A percentile compares a stretch with the other conserved stretches of the same genome.
phyloP scores from a whole-genome alignment of 257 asterid species.

The Apocynum venetum region DNA sequence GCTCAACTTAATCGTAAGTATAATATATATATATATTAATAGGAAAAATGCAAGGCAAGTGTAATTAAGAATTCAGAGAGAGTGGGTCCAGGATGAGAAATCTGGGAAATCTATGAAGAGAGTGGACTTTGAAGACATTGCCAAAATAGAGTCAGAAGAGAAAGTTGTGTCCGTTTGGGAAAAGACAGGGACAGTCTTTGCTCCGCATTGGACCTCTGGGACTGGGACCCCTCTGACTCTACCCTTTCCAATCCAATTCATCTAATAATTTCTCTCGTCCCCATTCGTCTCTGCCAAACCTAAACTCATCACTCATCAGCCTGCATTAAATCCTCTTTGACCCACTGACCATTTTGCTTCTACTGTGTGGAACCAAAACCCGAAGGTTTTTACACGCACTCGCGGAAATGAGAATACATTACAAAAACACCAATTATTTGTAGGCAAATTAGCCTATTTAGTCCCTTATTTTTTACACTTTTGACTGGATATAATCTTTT shows the following conservation, averaged over 20 bases:
- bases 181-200: slow-evolving; percentile 15
- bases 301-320: too few relatives aligned
- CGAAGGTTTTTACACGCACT: too few relatives aligned
- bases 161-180: neutral
- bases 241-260: neutral
- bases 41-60: neutral
- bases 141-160: slow-evolving; percentile 17
- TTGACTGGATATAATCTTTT: too few relatives aligned
- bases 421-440: too few relatives aligned
- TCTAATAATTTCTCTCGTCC: neutral
- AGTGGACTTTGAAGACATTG: slow-evolving; percentile 23
- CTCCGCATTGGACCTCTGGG: neutral
- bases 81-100: neutral
- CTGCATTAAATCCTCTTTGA: slow-evolving; percentile 3
- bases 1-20: neutral
- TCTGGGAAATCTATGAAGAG: neutral
- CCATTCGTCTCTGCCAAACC: neutral
- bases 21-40: neutral
- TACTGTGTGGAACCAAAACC: too few relatives aligned
- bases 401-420: too few relatives aligned
- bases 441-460: too few relatives aligned
- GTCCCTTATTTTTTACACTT: too few relatives aligned
- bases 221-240: neutral
- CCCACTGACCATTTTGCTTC: neutral
- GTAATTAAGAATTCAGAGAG: neutral